Evolutionary conservation across 345 rosid species (phyloP).

Genomic region (Streptanthus diversifolius): DNA sequence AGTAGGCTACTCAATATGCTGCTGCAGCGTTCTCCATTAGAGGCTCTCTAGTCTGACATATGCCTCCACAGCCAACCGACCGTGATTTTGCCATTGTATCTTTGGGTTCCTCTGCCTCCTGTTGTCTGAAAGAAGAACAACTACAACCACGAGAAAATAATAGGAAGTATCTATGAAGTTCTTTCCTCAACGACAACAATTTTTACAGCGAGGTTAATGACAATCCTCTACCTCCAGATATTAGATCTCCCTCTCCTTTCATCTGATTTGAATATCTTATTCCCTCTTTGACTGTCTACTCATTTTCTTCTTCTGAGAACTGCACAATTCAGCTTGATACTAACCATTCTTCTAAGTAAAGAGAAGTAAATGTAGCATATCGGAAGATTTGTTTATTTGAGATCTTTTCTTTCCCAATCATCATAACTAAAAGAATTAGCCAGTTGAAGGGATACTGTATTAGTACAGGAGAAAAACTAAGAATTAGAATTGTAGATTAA

Average conservation of each 20-base stretch:
- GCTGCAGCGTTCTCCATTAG: not conserved
- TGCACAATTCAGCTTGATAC: not conserved
- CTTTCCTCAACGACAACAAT: not conserved
- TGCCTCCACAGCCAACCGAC: not conserved
- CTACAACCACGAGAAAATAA: not conserved
- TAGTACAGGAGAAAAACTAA: not conserved
- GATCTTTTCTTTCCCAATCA: not conserved
- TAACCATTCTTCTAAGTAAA: not conserved
- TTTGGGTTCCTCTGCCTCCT: not conserved
- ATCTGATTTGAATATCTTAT: not conserved
- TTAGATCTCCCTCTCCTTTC: not conserved
- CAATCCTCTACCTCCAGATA: not conserved
- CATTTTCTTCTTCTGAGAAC: not conserved
- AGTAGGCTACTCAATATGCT: not conserved
- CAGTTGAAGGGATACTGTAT: not conserved
- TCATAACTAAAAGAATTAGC: slow-evolving; percentile 11
- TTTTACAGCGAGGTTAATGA: not conserved
- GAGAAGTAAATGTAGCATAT: not conserved
- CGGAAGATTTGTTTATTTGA: not conserved
- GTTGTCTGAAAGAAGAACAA: not conserved
- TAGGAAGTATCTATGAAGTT: not conserved
- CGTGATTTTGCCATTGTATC: not conserved
- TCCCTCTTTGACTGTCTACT: not conserved
- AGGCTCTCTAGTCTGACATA: not conserved
- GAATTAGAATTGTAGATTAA: not conserved